Conservation (phyloP, 495 filamentous ascomycete genomes). For the Xylaria longipes region DNA sequence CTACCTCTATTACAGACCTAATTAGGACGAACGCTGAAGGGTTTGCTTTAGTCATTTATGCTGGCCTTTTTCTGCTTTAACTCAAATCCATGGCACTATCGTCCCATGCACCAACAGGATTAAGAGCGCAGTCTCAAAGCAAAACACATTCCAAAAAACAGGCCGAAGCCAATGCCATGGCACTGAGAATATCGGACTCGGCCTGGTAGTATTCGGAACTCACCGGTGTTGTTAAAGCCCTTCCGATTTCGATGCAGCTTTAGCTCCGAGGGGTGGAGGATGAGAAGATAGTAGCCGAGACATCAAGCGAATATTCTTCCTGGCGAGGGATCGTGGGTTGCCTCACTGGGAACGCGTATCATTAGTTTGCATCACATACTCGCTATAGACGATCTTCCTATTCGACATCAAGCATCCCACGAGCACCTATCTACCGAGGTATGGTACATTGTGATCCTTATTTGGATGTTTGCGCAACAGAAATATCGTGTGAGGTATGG, state of each 20-base stretch:
- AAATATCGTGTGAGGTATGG: not conserved
- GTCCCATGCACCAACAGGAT: not conserved
- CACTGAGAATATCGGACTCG: not conserved
- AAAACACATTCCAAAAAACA: not conserved
- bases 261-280: not conserved
- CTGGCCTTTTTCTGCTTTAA: too few species aligned
- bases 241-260: not conserved
- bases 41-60: not conserved
- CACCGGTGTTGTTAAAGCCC: not conserved
- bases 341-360: not conserved
- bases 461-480: not conserved
- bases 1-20: not conserved
- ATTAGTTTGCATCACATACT: not conserved
- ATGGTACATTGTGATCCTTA: not conserved
- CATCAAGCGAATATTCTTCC: not conserved
- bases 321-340: not conserved
- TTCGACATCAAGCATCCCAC: not conserved
- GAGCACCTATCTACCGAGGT: not conserved
- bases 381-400: not conserved
- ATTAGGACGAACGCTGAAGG: not conserved
- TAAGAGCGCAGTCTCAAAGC: not conserved
- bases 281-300: not conserved
- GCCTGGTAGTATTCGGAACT: slow-evolving; percentile 2
- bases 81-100: not conserved
- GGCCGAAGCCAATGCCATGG: not conserved